Percentiles rank a stretch among this genome's conserved stretches.
phyloP scores from a whole-genome alignment of 345 rosid species.

The Lagerstroemia speciosa region DNA sequence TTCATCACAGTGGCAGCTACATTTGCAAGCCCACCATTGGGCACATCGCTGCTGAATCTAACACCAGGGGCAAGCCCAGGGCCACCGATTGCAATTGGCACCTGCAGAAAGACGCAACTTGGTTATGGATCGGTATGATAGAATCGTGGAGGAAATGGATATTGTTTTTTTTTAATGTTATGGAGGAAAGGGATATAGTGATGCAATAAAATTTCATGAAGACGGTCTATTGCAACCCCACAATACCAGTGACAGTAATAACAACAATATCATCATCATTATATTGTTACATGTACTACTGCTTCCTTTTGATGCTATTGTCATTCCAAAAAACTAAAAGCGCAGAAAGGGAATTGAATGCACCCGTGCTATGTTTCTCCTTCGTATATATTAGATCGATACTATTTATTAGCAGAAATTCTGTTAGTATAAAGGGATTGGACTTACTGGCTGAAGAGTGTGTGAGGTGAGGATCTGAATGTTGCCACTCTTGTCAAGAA shows the following conservation, averaged over 20 bases:
- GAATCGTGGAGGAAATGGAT: not conserved
- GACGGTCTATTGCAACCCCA: not conserved
- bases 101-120: constrained; percentile 26
- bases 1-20: constrained; percentile 96
- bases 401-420: not conserved
- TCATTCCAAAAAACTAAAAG: not conserved
- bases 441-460: constrained; percentile 85
- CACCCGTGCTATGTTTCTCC: not conserved
- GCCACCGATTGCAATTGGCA: constrained; percentile 90
- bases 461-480: constrained; percentile 93
- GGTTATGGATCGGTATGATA: not conserved
- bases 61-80: constrained; percentile 62
- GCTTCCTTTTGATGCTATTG: not conserved
- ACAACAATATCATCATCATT: too few relatives aligned
- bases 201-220: not conserved
- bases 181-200: too few relatives aligned
- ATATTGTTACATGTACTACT: not conserved
- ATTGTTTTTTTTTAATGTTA: too few relatives aligned
- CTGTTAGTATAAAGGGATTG: not conserved
- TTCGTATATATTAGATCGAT: not conserved
- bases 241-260: not conserved
- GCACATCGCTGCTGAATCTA: constrained; percentile 61
- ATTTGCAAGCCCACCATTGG: constrained; percentile 71
- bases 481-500: constrained; percentile 53
- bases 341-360: not conserved